These are phyloP conservation scores for Eruca vesicaria DNA, from an alignment of 441 rosid species.

Conservation along the genomic window DNA sequence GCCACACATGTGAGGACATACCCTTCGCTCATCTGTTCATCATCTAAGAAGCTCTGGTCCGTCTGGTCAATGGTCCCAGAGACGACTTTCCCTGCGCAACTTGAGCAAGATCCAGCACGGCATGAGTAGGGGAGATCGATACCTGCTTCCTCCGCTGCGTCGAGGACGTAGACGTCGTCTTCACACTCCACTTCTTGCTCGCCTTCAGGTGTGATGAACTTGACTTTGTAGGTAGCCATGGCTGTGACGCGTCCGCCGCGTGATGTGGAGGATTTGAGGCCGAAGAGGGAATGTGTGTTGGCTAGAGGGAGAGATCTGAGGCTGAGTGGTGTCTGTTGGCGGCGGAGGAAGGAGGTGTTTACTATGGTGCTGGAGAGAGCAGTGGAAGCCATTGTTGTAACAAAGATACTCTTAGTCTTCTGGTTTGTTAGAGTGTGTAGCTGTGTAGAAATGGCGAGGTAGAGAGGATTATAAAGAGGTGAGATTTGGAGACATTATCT, in stretches of 20 bases:
- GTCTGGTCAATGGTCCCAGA: conserved; percentile 64
- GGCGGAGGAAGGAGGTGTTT: conserved; percentile 52
- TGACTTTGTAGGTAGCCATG: conserved; percentile 69
- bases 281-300: conserved; percentile 47
- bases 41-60: conserved; percentile 78
- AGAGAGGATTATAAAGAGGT: conserved; percentile 11
- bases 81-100: conserved; percentile 63
- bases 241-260: conserved; percentile 51
- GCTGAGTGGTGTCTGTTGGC: conserved; percentile 39
- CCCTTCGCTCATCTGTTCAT: conserved; percentile 54
- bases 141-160: conserved; percentile 58
- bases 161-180: conserved; percentile 55
- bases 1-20: conserved; percentile 82
- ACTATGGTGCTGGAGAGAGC: conserved; percentile 53
- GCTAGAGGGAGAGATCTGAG: conserved; percentile 44
- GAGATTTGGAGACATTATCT: conserved; percentile 19
- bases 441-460: conserved; percentile 10
- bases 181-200: conserved; percentile 44
- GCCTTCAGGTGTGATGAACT: conserved; percentile 63
- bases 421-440: neutral
- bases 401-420: neutral
- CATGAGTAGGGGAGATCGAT: conserved; percentile 84
- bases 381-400: conserved; percentile 47
- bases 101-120: conserved; percentile 82
- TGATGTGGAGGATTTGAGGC: conserved; percentile 41